phyloP scores from a whole-genome alignment of 2,329 filamentous ascomycete species.

The Periconia sp. region DNA sequence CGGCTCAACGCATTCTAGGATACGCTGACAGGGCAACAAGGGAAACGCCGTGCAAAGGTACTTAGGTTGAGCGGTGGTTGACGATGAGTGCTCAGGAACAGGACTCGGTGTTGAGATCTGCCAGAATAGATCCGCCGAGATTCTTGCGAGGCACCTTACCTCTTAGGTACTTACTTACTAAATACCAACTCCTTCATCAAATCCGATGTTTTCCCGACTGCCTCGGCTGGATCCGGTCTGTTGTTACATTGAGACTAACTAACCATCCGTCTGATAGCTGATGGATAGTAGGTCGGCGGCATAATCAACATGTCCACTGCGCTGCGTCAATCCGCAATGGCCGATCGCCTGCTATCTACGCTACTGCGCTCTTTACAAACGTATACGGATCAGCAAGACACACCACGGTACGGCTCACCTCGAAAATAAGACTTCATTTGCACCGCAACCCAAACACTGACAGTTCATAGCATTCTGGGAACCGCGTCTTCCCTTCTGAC shows the following conservation, averaged over 20 bases:
- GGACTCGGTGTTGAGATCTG: not conserved
- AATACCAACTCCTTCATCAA: too few relatives aligned
- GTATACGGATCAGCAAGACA: slow-evolving; percentile 61
- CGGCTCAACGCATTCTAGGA: not conserved
- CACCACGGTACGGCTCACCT: slow-evolving; percentile 52
- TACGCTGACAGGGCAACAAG: not conserved
- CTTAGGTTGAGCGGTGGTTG: not conserved
- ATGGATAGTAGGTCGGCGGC: not conserved
- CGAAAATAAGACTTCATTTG: not conserved
- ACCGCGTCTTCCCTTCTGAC: slow-evolving; percentile 69
- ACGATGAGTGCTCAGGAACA: not conserved
- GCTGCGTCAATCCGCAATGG: slow-evolving; percentile 48
- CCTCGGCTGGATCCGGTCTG: slow-evolving; percentile 29
- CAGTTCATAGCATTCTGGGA: slow-evolving; percentile 53
- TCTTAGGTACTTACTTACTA: too few relatives aligned
- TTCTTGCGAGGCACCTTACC: too few relatives aligned
- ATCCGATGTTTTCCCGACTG: slow-evolving; percentile 7
- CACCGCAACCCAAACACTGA: slow-evolving; percentile 19
- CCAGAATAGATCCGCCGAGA: not conserved
- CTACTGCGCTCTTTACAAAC: slow-evolving; percentile 66
- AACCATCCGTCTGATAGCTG: slow-evolving; percentile 7
- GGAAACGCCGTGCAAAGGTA: not conserved
- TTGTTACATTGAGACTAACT: slow-evolving; percentile 21
- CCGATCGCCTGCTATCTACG: slow-evolving; percentile 67
- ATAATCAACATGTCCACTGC: not conserved